A percentile compares a stretch with the other conserved stretches of the same genome.
Evolutionary conservation across 2,329 filamentous ascomycete species (phyloP).

Genomic region (Fusarium foetens): DNA sequence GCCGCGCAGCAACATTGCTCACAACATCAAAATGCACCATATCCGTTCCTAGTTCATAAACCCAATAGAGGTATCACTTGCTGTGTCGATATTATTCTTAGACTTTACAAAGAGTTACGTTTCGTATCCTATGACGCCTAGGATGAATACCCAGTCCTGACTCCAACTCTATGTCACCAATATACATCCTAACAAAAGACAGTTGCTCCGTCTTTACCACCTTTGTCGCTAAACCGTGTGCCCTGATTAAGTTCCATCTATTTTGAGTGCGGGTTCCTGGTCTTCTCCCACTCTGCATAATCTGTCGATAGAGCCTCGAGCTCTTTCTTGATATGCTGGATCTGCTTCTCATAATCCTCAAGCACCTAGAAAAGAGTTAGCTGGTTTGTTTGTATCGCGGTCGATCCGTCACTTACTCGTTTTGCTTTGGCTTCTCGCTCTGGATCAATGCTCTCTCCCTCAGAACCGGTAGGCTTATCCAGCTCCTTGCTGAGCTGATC

Average conservation of each 20-base stretch:
- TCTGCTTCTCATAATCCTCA: constrained; percentile 83
- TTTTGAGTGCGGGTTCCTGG: constrained; percentile 54
- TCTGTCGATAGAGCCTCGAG: constrained; percentile 70
- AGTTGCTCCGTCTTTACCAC: constrained; percentile 8
- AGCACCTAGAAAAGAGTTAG: constrained; percentile 65
- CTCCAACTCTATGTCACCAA: constrained; percentile 36
- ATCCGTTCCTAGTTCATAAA: neutral
- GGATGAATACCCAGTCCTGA: constrained; percentile 37
- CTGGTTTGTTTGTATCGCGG: constrained; percentile 15
- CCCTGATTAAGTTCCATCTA: constrained; percentile 34
- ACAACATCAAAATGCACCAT: constrained; percentile 9
- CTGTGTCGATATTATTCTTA: constrained; percentile 19
- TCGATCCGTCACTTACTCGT: constrained; percentile 64
- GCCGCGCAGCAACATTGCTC: constrained; percentile 31
- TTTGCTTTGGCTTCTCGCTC: constrained; percentile 78
- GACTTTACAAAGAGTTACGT: constrained; percentile 28
- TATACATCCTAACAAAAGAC: constrained; percentile 32
- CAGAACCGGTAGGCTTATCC: constrained; percentile 70
- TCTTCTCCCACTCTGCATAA: constrained; percentile 65
- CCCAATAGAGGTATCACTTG: constrained; percentile 6
- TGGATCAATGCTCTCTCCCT: constrained; percentile 70
- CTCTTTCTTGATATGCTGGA: constrained; percentile 79
- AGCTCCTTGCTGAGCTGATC: constrained; percentile 78
- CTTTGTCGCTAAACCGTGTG: neutral
- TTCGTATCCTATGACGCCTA: constrained; percentile 37